Conservation (phyloP, 192 early-diverging fungal genomes). For the Backusella circina region DNA sequence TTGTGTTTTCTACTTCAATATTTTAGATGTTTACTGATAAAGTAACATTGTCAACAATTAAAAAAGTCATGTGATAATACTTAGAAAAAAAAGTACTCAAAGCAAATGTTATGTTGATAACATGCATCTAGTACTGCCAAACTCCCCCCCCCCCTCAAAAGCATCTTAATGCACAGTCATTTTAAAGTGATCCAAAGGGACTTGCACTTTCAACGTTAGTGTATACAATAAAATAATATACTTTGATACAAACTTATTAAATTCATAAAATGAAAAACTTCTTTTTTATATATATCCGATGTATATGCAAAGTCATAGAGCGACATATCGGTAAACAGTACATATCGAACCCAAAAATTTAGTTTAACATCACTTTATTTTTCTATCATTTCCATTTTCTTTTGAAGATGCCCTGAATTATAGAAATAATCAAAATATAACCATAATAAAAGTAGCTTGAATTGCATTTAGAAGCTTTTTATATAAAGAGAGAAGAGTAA, state of each 20-base stretch:
- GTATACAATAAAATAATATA: background rate
- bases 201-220: background rate
- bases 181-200: background rate
- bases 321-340: background rate
- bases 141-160: background rate
- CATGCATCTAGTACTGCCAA: background rate
- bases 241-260: background rate
- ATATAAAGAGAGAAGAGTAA: background rate
- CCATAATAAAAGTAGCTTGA: background rate
- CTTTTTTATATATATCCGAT: background rate
- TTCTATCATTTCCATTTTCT: background rate
- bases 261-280: background rate
- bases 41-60: background rate
- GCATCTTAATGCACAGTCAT: background rate
- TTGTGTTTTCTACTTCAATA: background rate
- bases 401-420: background rate
- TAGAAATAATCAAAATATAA: background rate
- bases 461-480: slow-evolving; percentile 1
- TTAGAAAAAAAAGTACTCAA: background rate
- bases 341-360: background rate
- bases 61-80: background rate
- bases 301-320: background rate
- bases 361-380: background rate
- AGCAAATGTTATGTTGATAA: background rate
- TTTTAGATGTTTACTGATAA: background rate